Percentiles rank a stretch among this genome's conserved stretches.
These are phyloP conservation scores for Ophiocordyceps camponoti-floridani DNA, from an alignment of 2,329 filamentous ascomycete species.

Conservation along the genomic window DNA sequence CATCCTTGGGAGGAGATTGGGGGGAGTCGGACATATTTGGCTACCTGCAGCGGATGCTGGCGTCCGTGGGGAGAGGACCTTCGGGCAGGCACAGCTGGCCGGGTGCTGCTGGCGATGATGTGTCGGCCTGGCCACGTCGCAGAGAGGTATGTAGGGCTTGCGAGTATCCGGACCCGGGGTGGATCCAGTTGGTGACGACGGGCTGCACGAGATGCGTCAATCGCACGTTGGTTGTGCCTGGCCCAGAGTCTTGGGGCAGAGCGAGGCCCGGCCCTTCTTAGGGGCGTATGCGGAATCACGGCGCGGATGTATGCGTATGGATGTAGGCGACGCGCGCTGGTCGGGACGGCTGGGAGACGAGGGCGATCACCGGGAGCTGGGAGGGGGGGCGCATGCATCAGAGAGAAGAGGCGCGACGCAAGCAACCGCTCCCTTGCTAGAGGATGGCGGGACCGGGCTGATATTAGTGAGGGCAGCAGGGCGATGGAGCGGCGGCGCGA, in stretches of 20 bases:
- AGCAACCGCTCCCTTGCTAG: constrained; percentile 1
- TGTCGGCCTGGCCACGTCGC: constrained; percentile 43
- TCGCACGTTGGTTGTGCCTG: constrained; percentile 11
- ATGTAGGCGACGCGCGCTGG: not conserved
- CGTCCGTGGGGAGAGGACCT: constrained; percentile 39
- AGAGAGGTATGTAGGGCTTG: constrained; percentile 36
- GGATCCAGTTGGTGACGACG: constrained; percentile 26
- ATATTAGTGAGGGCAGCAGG: too few species aligned
- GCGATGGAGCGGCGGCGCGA: not conserved
- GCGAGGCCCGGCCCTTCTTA: constrained; percentile 1
- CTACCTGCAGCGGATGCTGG: constrained; percentile 47
- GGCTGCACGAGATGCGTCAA: constrained; percentile 39
- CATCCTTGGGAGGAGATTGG: constrained; percentile 84
- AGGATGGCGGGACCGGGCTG: not conserved
- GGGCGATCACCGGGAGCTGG: constrained; percentile 1
- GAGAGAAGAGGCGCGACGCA: not conserved
- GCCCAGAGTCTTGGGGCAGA: constrained; percentile 16
- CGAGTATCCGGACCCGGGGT: constrained; percentile 19
- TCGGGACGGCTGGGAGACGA: constrained; percentile 5
- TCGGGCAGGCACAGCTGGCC: constrained; percentile 37
- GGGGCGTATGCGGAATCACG: constrained; percentile 2
- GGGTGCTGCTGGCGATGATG: constrained; percentile 29
- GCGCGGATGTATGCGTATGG: not conserved
- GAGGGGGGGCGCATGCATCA: constrained; percentile 1
- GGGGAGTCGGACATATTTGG: constrained; percentile 82